phyloP scores from a whole-genome alignment of 139 green algal species.

The Chlamydomonas asymmetrica region DNA sequence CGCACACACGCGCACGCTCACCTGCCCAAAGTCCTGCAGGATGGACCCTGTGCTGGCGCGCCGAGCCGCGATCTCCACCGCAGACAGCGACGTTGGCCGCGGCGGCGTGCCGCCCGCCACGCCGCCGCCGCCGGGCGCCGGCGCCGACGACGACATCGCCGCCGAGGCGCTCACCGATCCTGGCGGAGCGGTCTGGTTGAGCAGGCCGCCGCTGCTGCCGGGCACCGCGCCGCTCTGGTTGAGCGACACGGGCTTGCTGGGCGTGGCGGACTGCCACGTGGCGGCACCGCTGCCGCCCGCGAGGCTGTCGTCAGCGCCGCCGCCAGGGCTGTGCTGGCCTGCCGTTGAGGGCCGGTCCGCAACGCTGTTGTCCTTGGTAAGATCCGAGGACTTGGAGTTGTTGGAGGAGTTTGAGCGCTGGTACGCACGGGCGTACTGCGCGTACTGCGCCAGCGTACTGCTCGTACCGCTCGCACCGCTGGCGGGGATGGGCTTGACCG shows the following conservation, averaged over 20 bases:
- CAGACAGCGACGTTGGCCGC: neutral
- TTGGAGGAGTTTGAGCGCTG: no score
- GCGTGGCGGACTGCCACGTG: neutral
- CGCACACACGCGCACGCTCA: no score
- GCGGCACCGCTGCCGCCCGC: neutral
- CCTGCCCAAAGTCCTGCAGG: no score
- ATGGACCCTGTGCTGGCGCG: constrained; percentile 1
- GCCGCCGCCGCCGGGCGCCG: neutral
- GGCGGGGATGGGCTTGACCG: no score
- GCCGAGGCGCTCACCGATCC: neutral
- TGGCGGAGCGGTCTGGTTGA: neutral
- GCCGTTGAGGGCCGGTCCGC: no score
- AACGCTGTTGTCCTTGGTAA: no score
- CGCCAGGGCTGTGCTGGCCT: no score
- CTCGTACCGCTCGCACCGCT: no score
- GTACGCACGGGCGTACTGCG: no score
- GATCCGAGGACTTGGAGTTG: no score
- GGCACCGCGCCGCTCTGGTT: neutral
- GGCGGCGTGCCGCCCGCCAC: neutral
- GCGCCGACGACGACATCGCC: neutral
- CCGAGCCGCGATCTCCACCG: neutral
- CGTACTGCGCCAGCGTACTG: no score
- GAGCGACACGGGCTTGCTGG: neutral
- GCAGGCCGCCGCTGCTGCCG: neutral
- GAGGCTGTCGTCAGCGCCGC: neutral